Conservation (phyloP, 2,329 filamentous ascomycete genomes). For the Ophiostoma sp. region DNA sequence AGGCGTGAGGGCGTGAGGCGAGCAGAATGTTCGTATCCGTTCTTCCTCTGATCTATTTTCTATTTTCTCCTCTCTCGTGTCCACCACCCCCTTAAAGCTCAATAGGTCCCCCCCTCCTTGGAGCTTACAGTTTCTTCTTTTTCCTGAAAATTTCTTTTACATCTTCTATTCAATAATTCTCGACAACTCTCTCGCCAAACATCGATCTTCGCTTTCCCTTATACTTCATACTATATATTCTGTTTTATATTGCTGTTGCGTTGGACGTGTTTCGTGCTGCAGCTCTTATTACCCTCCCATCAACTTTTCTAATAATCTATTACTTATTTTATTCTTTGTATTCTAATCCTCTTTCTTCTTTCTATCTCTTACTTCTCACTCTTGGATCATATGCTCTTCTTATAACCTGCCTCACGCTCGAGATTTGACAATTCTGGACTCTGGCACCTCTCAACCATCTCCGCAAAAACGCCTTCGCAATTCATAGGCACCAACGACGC, state of each 20-base stretch:
- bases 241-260: slow-evolving; percentile 10
- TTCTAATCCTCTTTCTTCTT: background rate
- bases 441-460: background rate
- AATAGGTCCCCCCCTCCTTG: background rate
- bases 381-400: background rate
- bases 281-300: background rate
- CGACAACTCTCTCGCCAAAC: background rate
- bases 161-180: background rate
- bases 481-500: background rate
- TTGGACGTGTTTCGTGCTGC: background rate
- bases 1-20: background rate
- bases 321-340: background rate
- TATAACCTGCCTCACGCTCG: background rate
- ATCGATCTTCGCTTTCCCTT: background rate
- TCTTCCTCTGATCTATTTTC: background rate
- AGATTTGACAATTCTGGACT: background rate
- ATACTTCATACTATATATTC: background rate
- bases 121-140: background rate
- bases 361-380: background rate
- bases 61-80: background rate
- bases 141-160: background rate
- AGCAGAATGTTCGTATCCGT: slow-evolving; percentile 4
- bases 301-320: background rate
- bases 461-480: background rate
- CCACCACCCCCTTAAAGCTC: slow-evolving; percentile 3